phyloP scores from a whole-genome alignment of 208 protist species.

The Phytomonas francai region DNA sequence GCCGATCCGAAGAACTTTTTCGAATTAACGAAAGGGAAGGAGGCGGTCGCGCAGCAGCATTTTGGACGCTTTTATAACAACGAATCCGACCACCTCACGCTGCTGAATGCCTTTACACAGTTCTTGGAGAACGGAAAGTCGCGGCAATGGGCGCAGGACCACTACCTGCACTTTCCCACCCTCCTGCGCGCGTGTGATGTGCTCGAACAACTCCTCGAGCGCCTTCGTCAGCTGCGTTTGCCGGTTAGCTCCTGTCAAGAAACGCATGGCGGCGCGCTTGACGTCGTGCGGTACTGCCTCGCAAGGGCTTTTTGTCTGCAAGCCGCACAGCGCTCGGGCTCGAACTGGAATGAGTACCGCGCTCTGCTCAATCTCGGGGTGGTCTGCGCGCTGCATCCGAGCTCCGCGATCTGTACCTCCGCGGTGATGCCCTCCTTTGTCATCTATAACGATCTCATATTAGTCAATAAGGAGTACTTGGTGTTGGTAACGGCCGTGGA shows the following conservation, averaged over 20 bases:
- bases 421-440: slow-evolving; percentile 97
- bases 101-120: slow-evolving; percentile 97
- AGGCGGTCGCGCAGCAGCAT: slow-evolving; percentile 65
- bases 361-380: slow-evolving; percentile 95
- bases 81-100: slow-evolving; percentile 98
- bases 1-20: slow-evolving; percentile 94
- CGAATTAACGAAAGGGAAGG: slow-evolving; percentile 80
- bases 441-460: slow-evolving; percentile 97
- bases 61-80: slow-evolving; percentile 95
- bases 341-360: slow-evolving; percentile 94
- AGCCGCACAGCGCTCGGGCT: slow-evolving; percentile 88
- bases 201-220: slow-evolving; percentile 95
- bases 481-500: slow-evolving; percentile 95
- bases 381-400: slow-evolving; percentile 95
- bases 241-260: slow-evolving; percentile 39
- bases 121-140: slow-evolving; percentile 90
- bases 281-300: slow-evolving; percentile 93
- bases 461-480: slow-evolving; percentile 96
- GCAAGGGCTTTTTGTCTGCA: slow-evolving; percentile 95
- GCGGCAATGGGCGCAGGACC: slow-evolving; percentile 92
- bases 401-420: slow-evolving; percentile 93
- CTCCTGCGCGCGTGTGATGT: slow-evolving; percentile 91
- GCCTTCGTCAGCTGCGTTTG: slow-evolving; percentile 79
- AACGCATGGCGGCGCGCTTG: slow-evolving; percentile 38
- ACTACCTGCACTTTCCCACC: slow-evolving; percentile 96